Conservation (phyloP, 2,329 filamentous ascomycete genomes). For the Aspergillus udagawae region DNA sequence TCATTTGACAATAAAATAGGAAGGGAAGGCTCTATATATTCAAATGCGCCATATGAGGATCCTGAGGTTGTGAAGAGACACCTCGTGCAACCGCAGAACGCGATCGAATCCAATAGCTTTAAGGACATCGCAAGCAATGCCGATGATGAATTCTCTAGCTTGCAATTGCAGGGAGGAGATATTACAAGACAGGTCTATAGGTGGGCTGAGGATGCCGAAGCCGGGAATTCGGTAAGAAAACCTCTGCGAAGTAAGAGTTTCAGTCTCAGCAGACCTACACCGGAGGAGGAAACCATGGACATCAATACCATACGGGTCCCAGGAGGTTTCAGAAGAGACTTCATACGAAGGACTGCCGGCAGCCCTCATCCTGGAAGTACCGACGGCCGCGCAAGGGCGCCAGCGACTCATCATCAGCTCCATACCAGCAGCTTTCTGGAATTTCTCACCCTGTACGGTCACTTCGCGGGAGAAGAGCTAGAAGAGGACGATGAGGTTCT, state of each 20-base stretch:
- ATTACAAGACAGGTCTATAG: conserved; percentile 93
- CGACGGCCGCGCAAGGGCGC: conserved; percentile 31
- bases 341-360: conserved; percentile 69
- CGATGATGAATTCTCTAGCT: conserved; percentile 85
- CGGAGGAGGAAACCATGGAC: conserved; percentile 74
- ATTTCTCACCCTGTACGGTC: conserved; percentile 90
- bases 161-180: conserved; percentile 89
- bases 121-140: conserved; percentile 41
- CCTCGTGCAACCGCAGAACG: conserved; percentile 65
- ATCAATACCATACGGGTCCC: conserved; percentile 90
- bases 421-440: conserved; percentile 94
- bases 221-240: conserved; percentile 54
- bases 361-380: conserved; percentile 53
- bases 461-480: conserved; percentile 94
- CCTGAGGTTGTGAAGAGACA: conserved; percentile 88
- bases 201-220: conserved; percentile 87
- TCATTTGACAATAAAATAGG: conserved; percentile 72
- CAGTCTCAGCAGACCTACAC: conserved; percentile 68
- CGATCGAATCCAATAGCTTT: conserved; percentile 28
- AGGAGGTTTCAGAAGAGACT: conserved; percentile 89
- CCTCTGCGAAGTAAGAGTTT: conserved; percentile 85
- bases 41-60: conserved; percentile 69
- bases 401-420: conserved; percentile 53
- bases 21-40: conserved; percentile 40
- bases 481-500: conserved; percentile 94